These are phyloP conservation scores for Immersiporthe knoxdaviesiana DNA, from an alignment of 2,329 filamentous ascomycete genomes.

Conservation along the genomic window DNA sequence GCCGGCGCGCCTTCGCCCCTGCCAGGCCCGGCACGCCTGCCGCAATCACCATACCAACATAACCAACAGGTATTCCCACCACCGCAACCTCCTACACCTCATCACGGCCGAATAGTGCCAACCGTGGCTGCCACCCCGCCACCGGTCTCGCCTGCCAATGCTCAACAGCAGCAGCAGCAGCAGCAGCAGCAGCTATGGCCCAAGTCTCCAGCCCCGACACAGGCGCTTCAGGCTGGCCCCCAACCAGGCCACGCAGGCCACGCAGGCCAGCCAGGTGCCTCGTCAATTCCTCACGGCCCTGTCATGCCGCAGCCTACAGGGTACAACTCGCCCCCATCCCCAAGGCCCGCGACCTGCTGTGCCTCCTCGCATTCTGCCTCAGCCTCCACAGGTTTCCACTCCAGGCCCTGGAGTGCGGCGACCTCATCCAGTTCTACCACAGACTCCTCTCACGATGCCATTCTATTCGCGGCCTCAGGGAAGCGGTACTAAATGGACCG, in stretches of 20 bases:
- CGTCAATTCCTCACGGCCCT: slow-evolving; percentile 11
- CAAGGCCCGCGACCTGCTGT: slow-evolving; percentile 32
- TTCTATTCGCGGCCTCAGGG: slow-evolving; percentile 32
- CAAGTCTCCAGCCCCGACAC: slow-evolving; percentile 19
- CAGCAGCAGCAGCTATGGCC: slow-evolving; percentile 27
- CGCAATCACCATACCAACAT: slow-evolving; percentile 26
- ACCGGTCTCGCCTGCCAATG: slow-evolving; percentile 21
- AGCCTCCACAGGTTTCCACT: slow-evolving; percentile 14
- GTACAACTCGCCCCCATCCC: slow-evolving; percentile 23
- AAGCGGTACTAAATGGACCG: slow-evolving; percentile 62
- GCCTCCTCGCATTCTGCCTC: slow-evolving; percentile 25
- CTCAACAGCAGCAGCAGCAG: slow-evolving; percentile 15
- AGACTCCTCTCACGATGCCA: slow-evolving; percentile 31
- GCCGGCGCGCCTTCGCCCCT: slow-evolving; percentile 23
- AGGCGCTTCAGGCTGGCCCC: slow-evolving; percentile 3
- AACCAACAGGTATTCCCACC: slow-evolving; percentile 25
- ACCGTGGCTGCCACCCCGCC: slow-evolving; percentile 21
- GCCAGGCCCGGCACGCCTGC: slow-evolving; percentile 17
- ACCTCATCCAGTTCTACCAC: slow-evolving; percentile 28
- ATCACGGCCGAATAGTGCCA: slow-evolving; percentile 19
- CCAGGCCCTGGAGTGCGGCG: slow-evolving; percentile 19
- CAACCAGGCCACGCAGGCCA: no score
- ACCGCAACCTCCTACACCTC: slow-evolving; percentile 17
- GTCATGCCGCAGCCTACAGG: slow-evolving; percentile 29
- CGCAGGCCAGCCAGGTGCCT: slow-evolving; percentile 9